Evolutionary conservation across 441 rosid genomes (phyloP), one percentile per base, ranked within the genome.

Genomic region (Gossypium aridum): DNA sequence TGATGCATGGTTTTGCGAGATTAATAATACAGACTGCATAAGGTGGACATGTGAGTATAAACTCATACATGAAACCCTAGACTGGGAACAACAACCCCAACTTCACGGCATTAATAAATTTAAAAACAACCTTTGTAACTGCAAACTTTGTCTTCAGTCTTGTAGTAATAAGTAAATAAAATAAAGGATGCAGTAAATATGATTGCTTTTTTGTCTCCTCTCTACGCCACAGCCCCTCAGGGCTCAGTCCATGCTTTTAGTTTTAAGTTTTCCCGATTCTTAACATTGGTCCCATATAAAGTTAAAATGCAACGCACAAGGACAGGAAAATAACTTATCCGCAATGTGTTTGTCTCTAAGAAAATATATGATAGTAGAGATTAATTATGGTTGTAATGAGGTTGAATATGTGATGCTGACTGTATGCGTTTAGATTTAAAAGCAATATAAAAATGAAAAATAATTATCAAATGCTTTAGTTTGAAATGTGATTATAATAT

Each of bases 151-250:
- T 31, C 37, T 31, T 31, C 37, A 5, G 37, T 31, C 37, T 10
- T 3, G 8, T 8, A 0, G 13, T 20, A 20, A 56, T 56, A 20
- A 56, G 12, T 56, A 55, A 2, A 17, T 47, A 47, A 12, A 47
- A 12, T 14, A 0, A 51, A 14, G 6, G 19, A 34, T 13, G 62
- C 68, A 25, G 54, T 71, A 76, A 77, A 43, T 54, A 75, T 81
- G 85, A 83, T 85, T 80, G 83, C 75, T 56, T 64, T 57, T 80
- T 31, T 5, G 83, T 83, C 88, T 70, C 85, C 84, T 71, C 22
- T 37, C 51, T 20, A 26, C 25, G 53, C 70, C 75, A 54, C 72
- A 26, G 14, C 14, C 61, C 16, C 34, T 28, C 34, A 28, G 34
- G 34, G 34, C 34, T 39, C 76, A 56, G 70, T 4, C 16, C 25